Conservation (phyloP, 1,284 basidiomycete genomes). For the Cystobasidium sp. region DNA sequence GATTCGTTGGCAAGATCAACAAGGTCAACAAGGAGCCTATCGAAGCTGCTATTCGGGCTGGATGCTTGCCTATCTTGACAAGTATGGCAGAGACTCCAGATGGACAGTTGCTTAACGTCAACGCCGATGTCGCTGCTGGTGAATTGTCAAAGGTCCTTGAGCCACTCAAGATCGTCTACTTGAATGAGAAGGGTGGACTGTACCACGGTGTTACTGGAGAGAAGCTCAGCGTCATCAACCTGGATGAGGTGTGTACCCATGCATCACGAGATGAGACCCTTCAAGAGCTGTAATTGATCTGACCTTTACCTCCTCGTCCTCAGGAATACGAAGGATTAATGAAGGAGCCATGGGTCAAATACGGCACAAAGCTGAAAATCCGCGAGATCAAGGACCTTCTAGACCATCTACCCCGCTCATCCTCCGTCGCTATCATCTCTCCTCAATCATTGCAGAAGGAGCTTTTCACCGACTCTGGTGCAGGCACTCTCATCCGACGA, state of each 20-base stretch:
- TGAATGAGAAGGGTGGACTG: constrained; percentile 97
- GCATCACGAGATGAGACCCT: not conserved
- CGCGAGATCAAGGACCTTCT: constrained; percentile 99
- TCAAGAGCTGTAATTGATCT: too few relatives aligned
- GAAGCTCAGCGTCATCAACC: constrained; percentile 93
- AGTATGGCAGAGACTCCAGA: constrained; percentile 87
- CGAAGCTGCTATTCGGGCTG: constrained; percentile 90
- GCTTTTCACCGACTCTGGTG: constrained; percentile 97
- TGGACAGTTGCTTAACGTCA: constrained; percentile 94
- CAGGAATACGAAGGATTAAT: constrained; percentile 95
- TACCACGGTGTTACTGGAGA: constrained; percentile 96
- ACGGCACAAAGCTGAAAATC: constrained; percentile 97
- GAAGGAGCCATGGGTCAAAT: constrained; percentile 99
- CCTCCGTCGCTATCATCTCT: constrained; percentile 97
- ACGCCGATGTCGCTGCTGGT: constrained; percentile 93
- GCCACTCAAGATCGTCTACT: constrained; percentile 98
- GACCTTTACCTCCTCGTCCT: not conserved
- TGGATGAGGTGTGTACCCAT: constrained; percentile 76
- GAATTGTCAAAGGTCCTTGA: constrained; percentile 95
- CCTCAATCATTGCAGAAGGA: constrained; percentile 93
- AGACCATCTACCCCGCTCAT: constrained; percentile 95
- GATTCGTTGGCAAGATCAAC: constrained; percentile 91
- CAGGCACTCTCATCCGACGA: constrained; percentile 94
- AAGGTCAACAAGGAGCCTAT: constrained; percentile 90
- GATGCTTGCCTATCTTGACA: constrained; percentile 89